Evolutionary conservation across 495 filamentous ascomycete genomes (phyloP), one percentile per base, ranked within the genome.

Genomic region (Lasiosphaeria miniovina): DNA sequence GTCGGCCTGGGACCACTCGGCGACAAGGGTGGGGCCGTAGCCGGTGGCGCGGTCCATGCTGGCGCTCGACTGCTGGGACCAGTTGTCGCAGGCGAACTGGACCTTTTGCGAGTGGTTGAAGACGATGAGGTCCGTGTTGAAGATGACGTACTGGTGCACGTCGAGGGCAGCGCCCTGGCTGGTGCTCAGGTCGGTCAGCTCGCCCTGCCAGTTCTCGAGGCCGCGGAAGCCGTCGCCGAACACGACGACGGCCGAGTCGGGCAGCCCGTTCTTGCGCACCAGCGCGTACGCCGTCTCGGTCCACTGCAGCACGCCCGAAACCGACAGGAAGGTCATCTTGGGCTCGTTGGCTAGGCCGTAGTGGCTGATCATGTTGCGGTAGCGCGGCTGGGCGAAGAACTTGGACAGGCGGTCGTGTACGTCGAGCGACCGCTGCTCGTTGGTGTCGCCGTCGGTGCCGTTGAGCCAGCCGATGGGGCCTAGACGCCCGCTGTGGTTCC

Each of bases 1-100:
- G 70, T 99, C 95, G 48, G 95, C 93, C 80, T 98, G 94, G 4
- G 88, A 91, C 91, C 92, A 99, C 81, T 99, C 95, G 65, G 93
- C 95, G 70, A 93, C 90, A 55, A 98, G 86, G n/a, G 93, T 97
- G 5, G 94, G 94, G 0, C 95, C 95, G 80, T 92, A 99, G 43
- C 94, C 95, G 7, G 86, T 90, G 12, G 80, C 70, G 2, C 80
- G 86, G 72, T 87, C 80, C 74, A 90, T 85, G 71, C 86, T 88
- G 52, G 79, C 74, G 58, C 79, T 60, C 50, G 91, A 84, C 83
- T 97, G 93, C 57, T 82, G 65, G 4, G 86, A 86, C 95, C 95
- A 99, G 54, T 83, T 90, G 11, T 79, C 74, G 76, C 95, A 99
- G 17, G 93, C 90, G 70, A 94, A 91, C 45, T 88, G 77, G 32